Conservation (phyloP, 352 stramenopile species). For the Phytophthora sp. region DNA sequence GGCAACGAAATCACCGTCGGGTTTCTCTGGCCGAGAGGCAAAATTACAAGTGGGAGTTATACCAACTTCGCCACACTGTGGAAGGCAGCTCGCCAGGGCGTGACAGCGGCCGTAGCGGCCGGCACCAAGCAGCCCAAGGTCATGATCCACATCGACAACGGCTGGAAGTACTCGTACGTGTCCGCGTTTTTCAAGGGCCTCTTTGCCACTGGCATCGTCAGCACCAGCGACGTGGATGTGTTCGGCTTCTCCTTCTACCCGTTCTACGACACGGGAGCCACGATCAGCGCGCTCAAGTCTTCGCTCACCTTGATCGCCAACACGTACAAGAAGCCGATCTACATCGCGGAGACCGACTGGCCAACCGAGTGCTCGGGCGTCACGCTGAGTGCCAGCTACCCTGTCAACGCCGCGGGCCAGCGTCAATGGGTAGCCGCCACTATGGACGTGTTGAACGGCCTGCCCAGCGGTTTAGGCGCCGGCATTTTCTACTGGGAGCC, state of each 20-base stretch:
- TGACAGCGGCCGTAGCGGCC: slow-evolving; percentile 25
- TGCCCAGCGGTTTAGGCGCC: slow-evolving; percentile 22
- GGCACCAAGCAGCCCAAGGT: slow-evolving; percentile 35
- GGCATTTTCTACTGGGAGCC: slow-evolving; percentile 47
- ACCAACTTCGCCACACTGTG: slow-evolving; percentile 31
- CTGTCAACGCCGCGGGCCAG: slow-evolving; percentile 22
- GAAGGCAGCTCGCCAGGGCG: slow-evolving; percentile 29
- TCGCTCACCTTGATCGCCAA: slow-evolving; percentile 32
- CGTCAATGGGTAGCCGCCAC: slow-evolving; percentile 23
- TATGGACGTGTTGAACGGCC: slow-evolving; percentile 10
- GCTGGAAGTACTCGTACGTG: slow-evolving; percentile 36
- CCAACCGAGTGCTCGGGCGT: slow-evolving; percentile 34
- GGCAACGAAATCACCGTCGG: slow-evolving; percentile 40
- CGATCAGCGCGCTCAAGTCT: slow-evolving; percentile 27
- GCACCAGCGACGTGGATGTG: slow-evolving; percentile 32
- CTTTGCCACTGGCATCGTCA: slow-evolving; percentile 31
- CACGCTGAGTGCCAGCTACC: slow-evolving; percentile 29
- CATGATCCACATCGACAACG: slow-evolving; percentile 43
- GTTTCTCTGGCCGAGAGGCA: slow-evolving; percentile 34
- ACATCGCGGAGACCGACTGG: slow-evolving; percentile 41
- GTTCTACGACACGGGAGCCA: slow-evolving; percentile 34
- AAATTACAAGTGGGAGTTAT: slow-evolving; percentile 33
- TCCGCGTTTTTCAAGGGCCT: slow-evolving; percentile 36
- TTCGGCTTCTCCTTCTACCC: slow-evolving; percentile 43
- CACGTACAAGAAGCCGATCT: slow-evolving; percentile 40